Evolutionary conservation across 768 basidiomycete genomes (phyloP), one percentile per base, ranked within the genome.

Genomic region (Boletus pseudo-olivaceus): DNA sequence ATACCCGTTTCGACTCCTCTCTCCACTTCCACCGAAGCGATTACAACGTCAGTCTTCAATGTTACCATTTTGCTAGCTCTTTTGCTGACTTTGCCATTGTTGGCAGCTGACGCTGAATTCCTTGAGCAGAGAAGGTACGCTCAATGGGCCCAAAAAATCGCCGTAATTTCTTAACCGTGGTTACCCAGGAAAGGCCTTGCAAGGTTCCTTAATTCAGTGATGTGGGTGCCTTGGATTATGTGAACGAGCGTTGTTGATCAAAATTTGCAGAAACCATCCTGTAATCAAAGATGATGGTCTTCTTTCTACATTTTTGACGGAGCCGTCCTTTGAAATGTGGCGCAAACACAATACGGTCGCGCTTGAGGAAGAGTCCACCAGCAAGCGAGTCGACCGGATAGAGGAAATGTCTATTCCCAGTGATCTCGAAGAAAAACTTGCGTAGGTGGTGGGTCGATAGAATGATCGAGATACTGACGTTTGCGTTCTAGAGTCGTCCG

Each of bases 371-470:
- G 96, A 98, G 68, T 90, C 91, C 0, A 73, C 75, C 0, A 85
- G 84, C 56, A 91, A 90, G 63, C 82, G 86, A 26, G 78, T 93
- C 9, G 91, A 92, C 61, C 78, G 81, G 45, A 75, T 87, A 15
- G 92, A 96, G 65, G 93, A 97, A 72, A 93, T 95, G 90, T 77
- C 83, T 11, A 93, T 98, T 49, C 96, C 96, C 4, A 85, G 88
- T 55, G 93, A 98, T 71, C 76, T 98, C 8, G 92, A 94, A 56
- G 89, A 94, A 46, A 96, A 95, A 67, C 82, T 98, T 52, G 77
- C 79, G 88, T 89, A 73, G 54, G 81, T 56, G 34, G 11, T 43
- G 49, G 43, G 32, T 51, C 30, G 42, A 30, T 8, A 17, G 33
- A 46, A 10, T 42, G 46, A 29, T 47, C 23, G n/a, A 39, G 43